phyloP scores from a whole-genome alignment of 768 basidiomycete genomes.

The Trametes meyenii region DNA sequence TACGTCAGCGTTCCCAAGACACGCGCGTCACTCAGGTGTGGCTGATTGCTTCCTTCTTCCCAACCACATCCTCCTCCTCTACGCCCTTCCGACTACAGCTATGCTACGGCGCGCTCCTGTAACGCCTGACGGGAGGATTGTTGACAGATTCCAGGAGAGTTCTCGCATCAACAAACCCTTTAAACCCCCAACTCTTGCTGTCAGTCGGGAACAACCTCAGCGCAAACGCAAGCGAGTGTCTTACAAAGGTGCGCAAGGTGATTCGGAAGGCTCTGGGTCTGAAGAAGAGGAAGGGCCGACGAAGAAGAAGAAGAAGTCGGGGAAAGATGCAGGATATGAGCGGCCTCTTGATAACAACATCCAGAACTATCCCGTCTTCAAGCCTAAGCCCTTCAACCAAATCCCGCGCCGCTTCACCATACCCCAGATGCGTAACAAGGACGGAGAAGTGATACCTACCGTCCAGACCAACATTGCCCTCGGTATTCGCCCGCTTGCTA shows the following conservation, averaged over 20 bases:
- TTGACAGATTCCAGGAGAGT: constrained; percentile 74
- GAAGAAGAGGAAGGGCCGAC: constrained; percentile 52
- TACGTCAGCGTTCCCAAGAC: constrained; percentile 15
- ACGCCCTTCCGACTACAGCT: neutral
- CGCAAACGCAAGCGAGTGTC: constrained; percentile 89
- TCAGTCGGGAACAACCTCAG: constrained; percentile 61
- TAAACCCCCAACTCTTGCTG: constrained; percentile 63
- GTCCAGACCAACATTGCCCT: constrained; percentile 71
- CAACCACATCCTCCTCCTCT: constrained; percentile 1
- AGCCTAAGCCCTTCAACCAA: constrained; percentile 75
- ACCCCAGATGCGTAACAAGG: constrained; percentile 75
- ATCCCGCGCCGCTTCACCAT: constrained; percentile 73
- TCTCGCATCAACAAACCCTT: constrained; percentile 77
- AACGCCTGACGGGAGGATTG: constrained; percentile 65
- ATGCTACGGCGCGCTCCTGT: constrained; percentile 77
- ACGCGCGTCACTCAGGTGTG: neutral
- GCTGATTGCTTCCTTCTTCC: constrained; percentile 3
- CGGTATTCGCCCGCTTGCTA: constrained; percentile 81
- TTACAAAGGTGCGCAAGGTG: constrained; percentile 70
- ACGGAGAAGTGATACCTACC: constrained; percentile 61
- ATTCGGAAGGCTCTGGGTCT: constrained; percentile 54
- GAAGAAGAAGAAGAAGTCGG: constrained; percentile 69
- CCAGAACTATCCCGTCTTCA: constrained; percentile 77
- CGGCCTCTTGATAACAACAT: constrained; percentile 58
- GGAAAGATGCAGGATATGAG: constrained; percentile 56